Percentiles rank a stretch among this genome's conserved stretches.
Evolutionary conservation across 140 eudicot species (phyloP).

Genomic region (Senecio squalidus): DNA sequence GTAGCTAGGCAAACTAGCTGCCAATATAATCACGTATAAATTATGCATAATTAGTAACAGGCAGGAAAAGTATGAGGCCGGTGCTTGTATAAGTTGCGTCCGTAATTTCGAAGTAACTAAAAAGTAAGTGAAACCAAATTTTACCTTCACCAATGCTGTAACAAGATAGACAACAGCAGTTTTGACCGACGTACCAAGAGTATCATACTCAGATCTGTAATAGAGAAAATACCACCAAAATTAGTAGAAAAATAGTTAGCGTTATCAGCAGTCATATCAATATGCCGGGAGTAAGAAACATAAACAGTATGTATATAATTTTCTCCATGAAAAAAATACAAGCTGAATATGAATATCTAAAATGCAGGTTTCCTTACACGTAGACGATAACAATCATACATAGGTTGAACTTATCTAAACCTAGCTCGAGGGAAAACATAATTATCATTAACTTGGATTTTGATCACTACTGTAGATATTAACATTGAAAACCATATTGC

Average conservation of each 20-base stretch:
- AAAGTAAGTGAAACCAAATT: constrained; percentile 2
- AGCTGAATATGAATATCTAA: neutral
- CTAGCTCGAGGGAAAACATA: too few relatives aligned
- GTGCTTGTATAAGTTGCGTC: neutral
- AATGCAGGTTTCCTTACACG: neutral
- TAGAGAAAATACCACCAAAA: constrained; percentile 1
- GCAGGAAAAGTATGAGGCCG: neutral
- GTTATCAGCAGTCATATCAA: neutral
- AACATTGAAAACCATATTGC: too few relatives aligned
- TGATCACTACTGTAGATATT: too few relatives aligned
- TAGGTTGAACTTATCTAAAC: too few relatives aligned
- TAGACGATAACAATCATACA: too few relatives aligned
- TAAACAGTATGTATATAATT: neutral
- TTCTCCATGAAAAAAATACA: neutral
- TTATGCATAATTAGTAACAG: neutral
- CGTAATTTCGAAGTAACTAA: neutral
- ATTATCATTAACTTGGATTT: too few relatives aligned
- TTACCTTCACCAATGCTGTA: constrained; percentile 89
- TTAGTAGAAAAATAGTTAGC: neutral
- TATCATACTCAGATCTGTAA: constrained; percentile 95
- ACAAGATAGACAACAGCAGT: constrained; percentile 83
- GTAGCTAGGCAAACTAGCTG: constrained; percentile 98
- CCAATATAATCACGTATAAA: constrained; percentile 1
- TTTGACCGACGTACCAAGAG: constrained; percentile 84
- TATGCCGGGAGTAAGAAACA: neutral